These are phyloP conservation scores for Platanthera zijinensis DNA, from an alignment of 106 monocot genomes.

Conservation along the genomic window DNA sequence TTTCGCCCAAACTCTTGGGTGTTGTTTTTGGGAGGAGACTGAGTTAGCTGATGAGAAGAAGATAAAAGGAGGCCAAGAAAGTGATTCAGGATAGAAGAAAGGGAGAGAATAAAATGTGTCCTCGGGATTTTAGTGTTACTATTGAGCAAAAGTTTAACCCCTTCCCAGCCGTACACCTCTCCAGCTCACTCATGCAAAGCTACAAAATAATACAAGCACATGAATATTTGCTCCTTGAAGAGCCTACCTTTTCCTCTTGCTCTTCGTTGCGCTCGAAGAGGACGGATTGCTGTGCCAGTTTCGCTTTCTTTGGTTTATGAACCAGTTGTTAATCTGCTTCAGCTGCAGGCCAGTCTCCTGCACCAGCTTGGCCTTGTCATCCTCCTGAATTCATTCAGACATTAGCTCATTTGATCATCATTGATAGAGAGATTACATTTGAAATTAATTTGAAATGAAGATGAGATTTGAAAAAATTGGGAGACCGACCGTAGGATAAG, in stretches of 20 bases:
- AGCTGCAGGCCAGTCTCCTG: conserved; percentile 20
- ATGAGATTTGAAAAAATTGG: not conserved
- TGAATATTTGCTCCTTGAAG: not conserved
- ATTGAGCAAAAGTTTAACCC: no score
- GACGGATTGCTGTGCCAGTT: conserved; percentile 29
- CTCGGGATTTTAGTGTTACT: no score
- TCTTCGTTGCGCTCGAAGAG: conserved; percentile 13
- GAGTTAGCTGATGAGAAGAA: no score
- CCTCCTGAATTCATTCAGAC: conserved; percentile 8
- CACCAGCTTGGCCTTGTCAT: conserved; percentile 19
- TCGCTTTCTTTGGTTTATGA: conserved; percentile 27
- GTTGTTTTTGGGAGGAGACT: no score
- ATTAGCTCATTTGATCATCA: not conserved
- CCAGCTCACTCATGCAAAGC: not conserved
- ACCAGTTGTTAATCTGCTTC: conserved; percentile 23
- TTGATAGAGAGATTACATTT: not conserved
- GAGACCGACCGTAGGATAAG: conserved; percentile 49
- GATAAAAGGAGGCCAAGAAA: no score
- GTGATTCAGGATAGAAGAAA: no score
- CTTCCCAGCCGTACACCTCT: no score
- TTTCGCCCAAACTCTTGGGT: no score
- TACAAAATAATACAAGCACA: not conserved
- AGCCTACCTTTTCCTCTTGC: conserved; percentile 18
- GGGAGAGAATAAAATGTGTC: no score
- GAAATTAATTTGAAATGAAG: no score